Evolutionary conservation across 768 basidiomycete genomes (phyloP).

Genomic region (Phanerochaete carnosa): DNA sequence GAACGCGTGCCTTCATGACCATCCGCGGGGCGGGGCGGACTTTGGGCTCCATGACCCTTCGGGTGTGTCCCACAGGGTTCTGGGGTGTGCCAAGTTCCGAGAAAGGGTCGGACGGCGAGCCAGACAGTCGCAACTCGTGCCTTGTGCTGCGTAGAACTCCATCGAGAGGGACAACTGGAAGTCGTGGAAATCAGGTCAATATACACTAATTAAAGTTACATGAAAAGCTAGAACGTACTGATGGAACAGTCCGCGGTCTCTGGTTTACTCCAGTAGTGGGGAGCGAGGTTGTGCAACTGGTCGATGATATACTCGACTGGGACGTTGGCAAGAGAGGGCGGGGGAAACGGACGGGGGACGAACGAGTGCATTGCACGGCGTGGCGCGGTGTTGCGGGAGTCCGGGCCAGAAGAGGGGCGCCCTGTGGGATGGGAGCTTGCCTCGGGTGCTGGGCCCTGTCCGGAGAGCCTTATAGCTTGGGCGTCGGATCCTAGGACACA

Average conservation of each 20-base stretch:
- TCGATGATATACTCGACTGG: constrained; percentile 72
- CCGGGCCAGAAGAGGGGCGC: constrained; percentile 5
- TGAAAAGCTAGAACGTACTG: constrained; percentile 35
- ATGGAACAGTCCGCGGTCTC: constrained; percentile 80
- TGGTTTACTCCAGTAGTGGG: constrained; percentile 69
- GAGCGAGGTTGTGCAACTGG: constrained; percentile 63
- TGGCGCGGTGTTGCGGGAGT: constrained; percentile 6
- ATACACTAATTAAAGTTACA: neutral
- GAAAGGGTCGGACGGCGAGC: constrained; percentile 20
- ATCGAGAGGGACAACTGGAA: constrained; percentile 25
- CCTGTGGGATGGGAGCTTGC: constrained; percentile 10
- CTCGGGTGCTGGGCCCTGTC: neutral
- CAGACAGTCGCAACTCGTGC: constrained; percentile 11
- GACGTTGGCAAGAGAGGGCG: constrained; percentile 56
- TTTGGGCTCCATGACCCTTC: constrained; percentile 51
- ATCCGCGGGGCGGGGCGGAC: constrained; percentile 52
- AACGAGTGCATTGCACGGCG: constrained; percentile 36
- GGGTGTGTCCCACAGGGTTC: constrained; percentile 36
- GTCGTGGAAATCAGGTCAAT: neutral
- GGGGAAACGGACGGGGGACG: constrained; percentile 59
- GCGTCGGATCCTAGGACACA: constrained; percentile 3
- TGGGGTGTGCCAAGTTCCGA: neutral
- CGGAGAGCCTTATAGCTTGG: constrained; percentile 10
- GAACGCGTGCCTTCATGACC: constrained; percentile 52
- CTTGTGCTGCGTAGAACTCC: constrained; percentile 13